Conservation (phyloP, 1,284 basidiomycete species). For the Cystobasidium sp. region DNA sequence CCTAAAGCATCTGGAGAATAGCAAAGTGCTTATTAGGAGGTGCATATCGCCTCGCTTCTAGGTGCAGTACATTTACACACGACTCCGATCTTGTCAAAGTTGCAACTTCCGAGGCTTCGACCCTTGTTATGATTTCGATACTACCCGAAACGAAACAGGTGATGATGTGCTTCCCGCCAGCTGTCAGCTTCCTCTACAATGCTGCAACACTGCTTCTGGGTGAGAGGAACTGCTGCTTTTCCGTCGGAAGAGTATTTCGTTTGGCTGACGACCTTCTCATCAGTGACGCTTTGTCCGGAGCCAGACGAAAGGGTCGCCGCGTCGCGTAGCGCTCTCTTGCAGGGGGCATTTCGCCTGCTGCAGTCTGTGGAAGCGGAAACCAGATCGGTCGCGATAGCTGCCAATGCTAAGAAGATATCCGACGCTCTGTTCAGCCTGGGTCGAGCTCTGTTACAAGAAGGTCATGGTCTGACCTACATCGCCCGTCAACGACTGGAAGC, state of each 20-base stretch:
- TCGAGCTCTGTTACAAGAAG: neutral
- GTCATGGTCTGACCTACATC: slow-evolving; percentile 1
- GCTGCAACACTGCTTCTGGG: neutral
- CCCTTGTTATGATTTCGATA: neutral
- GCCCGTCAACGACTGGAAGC: neutral
- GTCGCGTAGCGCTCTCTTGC: neutral
- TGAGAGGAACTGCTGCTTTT: neutral
- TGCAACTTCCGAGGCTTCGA: neutral
- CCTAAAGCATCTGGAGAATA: neutral
- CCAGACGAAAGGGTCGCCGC: neutral
- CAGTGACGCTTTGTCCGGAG: slow-evolving; percentile 3
- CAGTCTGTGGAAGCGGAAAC: slow-evolving; percentile 1
- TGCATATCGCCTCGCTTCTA: neutral
- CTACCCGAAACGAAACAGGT: neutral
- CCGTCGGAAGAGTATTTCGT: neutral
- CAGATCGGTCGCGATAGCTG: neutral
- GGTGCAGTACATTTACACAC: neutral
- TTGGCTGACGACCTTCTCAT: neutral
- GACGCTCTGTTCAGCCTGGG: slow-evolving; percentile 5
- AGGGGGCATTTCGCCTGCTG: neutral
- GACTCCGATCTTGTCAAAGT: neutral
- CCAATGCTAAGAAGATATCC: slow-evolving; percentile 2
- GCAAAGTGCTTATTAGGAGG: too few species aligned
- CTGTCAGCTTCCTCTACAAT: slow-evolving; percentile 4
- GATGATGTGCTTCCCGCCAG: slow-evolving; percentile 4